Conservation (phyloP, 176 grass and related monocot genomes). For the Ensete ventricosum region DNA sequence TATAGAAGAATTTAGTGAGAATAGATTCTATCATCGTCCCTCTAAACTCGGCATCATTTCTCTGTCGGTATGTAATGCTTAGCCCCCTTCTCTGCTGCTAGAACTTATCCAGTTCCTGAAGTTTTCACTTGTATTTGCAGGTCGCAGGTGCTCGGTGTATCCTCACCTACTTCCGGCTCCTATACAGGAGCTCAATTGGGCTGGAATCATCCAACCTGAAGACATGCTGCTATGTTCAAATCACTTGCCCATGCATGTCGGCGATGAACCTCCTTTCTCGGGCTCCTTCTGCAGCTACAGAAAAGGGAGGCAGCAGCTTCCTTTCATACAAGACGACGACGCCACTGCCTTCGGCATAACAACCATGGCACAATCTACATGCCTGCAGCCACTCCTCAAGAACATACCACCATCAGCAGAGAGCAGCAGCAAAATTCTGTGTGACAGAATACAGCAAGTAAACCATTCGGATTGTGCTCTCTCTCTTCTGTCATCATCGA, state of each 20-base stretch:
- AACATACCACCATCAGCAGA: background rate
- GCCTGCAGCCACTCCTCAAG: constrained; percentile 9
- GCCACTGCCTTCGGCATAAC: background rate
- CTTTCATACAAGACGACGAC: constrained; percentile 26
- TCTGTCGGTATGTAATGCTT: too few species aligned
- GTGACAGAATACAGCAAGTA: too few species aligned
- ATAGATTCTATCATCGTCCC: too few species aligned
- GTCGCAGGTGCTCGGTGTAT: background rate
- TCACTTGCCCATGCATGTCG: background rate
- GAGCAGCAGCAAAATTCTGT: background rate
- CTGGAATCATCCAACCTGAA: background rate
- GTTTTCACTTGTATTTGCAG: background rate
- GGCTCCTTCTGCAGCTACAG: constrained; percentile 29
- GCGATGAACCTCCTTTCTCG: constrained; percentile 8
- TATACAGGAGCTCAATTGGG: background rate
- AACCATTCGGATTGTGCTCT: constrained; percentile 28
- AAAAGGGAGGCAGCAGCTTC: constrained; percentile 25
- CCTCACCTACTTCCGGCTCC: background rate
- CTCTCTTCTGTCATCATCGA: constrained; percentile 48
- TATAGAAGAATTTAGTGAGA: too few species aligned
- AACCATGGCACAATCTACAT: background rate
- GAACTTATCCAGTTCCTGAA: too few species aligned
- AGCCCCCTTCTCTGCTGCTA: too few species aligned
- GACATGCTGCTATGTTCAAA: background rate
- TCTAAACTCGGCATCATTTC: too few species aligned